Conservation (phyloP, 495 filamentous ascomycete species). For the Patellaria atrata region DNA sequence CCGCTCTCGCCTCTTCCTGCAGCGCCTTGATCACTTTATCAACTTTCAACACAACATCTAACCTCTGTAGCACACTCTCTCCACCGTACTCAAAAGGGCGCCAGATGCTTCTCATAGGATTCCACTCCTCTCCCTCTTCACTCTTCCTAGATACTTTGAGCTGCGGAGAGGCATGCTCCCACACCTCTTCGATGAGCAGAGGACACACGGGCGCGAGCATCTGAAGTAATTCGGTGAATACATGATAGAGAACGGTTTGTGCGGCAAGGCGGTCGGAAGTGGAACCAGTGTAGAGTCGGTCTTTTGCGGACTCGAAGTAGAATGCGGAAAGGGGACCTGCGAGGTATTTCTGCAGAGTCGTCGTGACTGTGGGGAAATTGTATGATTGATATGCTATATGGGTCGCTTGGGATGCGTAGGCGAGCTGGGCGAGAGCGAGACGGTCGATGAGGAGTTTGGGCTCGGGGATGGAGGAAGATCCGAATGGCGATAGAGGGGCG, state of each 20-base stretch:
- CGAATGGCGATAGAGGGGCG: slow-evolving; percentile 12
- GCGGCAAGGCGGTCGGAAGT: slow-evolving; percentile 39
- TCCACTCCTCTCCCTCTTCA: slow-evolving; percentile 32
- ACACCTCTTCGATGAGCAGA: slow-evolving; percentile 74
- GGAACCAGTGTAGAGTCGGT: slow-evolving; percentile 70
- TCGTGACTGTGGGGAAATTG: slow-evolving; percentile 70
- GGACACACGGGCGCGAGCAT: slow-evolving; percentile 74
- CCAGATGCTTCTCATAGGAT: slow-evolving; percentile 37
- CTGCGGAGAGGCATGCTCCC: slow-evolving; percentile 54
- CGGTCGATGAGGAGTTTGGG: slow-evolving; percentile 41
- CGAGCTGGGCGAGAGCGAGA: slow-evolving; percentile 63
- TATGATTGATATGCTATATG: slow-evolving; percentile 48
- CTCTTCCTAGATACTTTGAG: too few relatives aligned
- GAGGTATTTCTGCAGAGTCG: slow-evolving; percentile 62
- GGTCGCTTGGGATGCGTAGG: slow-evolving; percentile 43
- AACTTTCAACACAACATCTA: slow-evolving; percentile 24
- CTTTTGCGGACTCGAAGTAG: slow-evolving; percentile 86
- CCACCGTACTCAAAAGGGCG: slow-evolving; percentile 3
- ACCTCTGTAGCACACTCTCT: slow-evolving; percentile 1
- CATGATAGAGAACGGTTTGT: slow-evolving; percentile 54
- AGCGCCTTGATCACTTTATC: slow-evolving; percentile 50
- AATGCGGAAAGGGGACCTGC: slow-evolving; percentile 75
- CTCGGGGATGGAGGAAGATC: slow-evolving; percentile 28
- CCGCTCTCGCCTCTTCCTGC: slow-evolving; percentile 50
- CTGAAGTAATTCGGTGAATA: slow-evolving; percentile 55